These are phyloP conservation scores for Solanum acaule DNA, from an alignment of 257 asterid genomes.

Conservation along the genomic window DNA sequence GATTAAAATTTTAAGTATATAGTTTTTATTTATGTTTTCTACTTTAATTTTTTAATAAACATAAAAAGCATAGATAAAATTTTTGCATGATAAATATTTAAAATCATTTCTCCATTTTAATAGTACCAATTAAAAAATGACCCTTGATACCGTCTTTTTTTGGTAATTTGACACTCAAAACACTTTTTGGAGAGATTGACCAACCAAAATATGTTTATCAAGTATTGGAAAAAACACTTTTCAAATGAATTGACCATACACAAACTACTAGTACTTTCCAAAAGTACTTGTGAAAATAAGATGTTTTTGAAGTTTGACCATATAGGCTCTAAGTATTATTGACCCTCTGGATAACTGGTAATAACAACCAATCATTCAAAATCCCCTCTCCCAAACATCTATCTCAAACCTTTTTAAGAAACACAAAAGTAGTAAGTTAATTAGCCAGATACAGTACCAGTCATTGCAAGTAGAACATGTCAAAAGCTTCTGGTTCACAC, in stretches of 20 bases:
- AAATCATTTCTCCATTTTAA: background rate
- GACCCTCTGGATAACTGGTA: background rate
- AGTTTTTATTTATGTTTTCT: background rate
- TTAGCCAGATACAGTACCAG: conserved; percentile 29
- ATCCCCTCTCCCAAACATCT: background rate
- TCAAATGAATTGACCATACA: background rate
- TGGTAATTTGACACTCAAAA: background rate
- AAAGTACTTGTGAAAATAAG: background rate
- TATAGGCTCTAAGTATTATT: background rate
- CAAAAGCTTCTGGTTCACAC: conserved; percentile 32
- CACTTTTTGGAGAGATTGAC: background rate
- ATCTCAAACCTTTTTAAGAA: background rate
- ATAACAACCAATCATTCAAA: background rate
- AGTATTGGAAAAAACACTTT: background rate
- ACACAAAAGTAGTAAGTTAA: background rate
- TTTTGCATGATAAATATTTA: background rate
- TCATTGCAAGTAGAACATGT: conserved; percentile 62
- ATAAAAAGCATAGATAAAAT: background rate
- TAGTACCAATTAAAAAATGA: background rate
- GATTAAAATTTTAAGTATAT: background rate
- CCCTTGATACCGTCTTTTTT: background rate
- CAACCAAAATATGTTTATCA: background rate
- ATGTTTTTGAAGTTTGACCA: background rate
- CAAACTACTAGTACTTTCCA: background rate
- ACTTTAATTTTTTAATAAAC: background rate